Percentiles rank a stretch among this genome's conserved stretches.
Evolutionary conservation across 2,329 filamentous ascomycete species (phyloP).

Genomic region (Acrocalymma vagum): DNA sequence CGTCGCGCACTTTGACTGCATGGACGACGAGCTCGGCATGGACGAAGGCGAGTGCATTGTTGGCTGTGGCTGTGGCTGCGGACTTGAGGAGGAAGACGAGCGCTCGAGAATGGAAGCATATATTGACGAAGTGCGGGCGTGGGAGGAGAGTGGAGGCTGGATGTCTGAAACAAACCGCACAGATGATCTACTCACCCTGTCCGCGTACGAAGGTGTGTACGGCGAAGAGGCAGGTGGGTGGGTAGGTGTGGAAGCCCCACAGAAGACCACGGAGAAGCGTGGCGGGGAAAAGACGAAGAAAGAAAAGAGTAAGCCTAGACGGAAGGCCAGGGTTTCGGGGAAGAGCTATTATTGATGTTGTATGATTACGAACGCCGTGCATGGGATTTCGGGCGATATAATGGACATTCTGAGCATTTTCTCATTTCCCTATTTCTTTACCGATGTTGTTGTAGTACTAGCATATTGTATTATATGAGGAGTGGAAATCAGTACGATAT

Average conservation of each 20-base stretch:
- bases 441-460: slow-evolving; percentile 13
- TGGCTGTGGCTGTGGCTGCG: slow-evolving; percentile 38
- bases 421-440: too few relatives aligned
- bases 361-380: not conserved
- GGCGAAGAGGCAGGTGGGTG: too few relatives aligned
- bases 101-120: slow-evolving; percentile 36
- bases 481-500: too few relatives aligned
- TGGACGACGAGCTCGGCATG: slow-evolving; percentile 31
- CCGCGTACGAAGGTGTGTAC: slow-evolving; percentile 22
- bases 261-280: too few relatives aligned
- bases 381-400: not conserved
- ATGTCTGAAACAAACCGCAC: too few relatives aligned
- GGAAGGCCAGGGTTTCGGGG: slow-evolving; percentile 33
- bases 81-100: slow-evolving; percentile 35
- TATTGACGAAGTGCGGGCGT: slow-evolving; percentile 36
- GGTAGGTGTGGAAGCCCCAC: too few relatives aligned
- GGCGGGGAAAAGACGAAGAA: too few relatives aligned
- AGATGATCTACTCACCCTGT: slow-evolving; percentile 17
- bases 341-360: slow-evolving; percentile 37
- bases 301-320: slow-evolving; percentile 29
- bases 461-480: too few relatives aligned
- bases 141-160: slow-evolving; percentile 37
- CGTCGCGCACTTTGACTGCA: slow-evolving; percentile 47
- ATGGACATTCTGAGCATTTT: slow-evolving; percentile 2
- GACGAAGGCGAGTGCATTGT: slow-evolving; percentile 42